Conservation (phyloP, 192 early-diverging fungal species). For the Mortierella claussenii region DNA sequence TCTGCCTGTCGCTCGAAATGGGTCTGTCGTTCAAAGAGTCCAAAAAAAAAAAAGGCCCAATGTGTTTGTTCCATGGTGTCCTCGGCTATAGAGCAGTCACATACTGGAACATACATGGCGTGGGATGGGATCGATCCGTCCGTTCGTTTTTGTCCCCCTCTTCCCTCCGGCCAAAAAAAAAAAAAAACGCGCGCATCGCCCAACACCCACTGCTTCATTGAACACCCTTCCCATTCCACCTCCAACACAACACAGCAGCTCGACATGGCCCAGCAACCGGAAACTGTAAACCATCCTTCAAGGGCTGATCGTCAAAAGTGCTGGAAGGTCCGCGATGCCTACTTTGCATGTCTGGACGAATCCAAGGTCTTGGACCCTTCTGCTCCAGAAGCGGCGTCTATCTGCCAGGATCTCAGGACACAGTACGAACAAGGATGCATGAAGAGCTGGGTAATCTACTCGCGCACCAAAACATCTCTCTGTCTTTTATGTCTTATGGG, state of each 20-base stretch:
- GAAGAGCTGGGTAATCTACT: constrained; percentile 78
- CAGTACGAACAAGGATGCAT: constrained; percentile 73
- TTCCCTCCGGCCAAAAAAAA: background rate
- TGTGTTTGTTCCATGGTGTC: no score
- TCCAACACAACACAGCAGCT: background rate
- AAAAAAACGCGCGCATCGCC: no score
- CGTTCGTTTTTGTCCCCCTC: background rate
- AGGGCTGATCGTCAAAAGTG: constrained; percentile 74
- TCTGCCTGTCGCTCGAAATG: background rate
- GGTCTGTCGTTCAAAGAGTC: no score
- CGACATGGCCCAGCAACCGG: constrained; percentile 20
- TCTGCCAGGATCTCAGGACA: constrained; percentile 63
- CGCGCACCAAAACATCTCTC: no score
- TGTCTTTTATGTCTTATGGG: background rate
- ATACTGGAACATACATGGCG: no score
- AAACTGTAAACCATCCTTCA: constrained; percentile 62
- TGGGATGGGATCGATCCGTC: no score
- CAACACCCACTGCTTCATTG: no score
- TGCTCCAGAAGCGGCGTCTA: constrained; percentile 47
- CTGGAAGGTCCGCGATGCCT: constrained; percentile 83
- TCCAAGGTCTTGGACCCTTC: constrained; percentile 68
- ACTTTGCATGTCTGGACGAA: constrained; percentile 80
- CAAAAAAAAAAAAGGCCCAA: no score
- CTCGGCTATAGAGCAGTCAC: no score
- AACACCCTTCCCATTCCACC: no score